These are phyloP conservation scores for Verticillium alfalfae DNA, from an alignment of 2,329 filamentous ascomycete species.

Conservation along the genomic window DNA sequence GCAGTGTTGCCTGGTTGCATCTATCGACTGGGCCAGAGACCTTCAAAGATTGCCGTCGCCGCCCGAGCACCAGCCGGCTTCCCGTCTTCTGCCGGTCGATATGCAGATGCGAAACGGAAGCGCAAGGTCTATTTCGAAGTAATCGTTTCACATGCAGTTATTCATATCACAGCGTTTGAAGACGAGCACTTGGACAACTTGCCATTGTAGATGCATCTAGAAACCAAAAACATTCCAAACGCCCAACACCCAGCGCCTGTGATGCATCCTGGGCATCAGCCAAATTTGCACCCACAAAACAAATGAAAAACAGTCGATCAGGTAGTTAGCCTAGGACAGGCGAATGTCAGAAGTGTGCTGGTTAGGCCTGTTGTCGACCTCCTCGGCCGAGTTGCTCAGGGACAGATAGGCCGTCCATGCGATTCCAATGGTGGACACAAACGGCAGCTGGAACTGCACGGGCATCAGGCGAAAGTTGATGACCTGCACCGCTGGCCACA, in stretches of 20 bases:
- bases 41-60: neutral
- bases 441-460: conserved; percentile 93
- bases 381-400: conserved; percentile 80
- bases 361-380: conserved; percentile 34
- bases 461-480: conserved; percentile 96
- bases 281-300: neutral
- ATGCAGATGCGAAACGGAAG: too few species aligned
- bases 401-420: conserved; percentile 97
- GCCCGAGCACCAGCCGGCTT: neutral
- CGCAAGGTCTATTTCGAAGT: too few species aligned
- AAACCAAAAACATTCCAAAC: too few species aligned
- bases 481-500: conserved; percentile 95
- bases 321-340: conserved; percentile 13
- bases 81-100: neutral
- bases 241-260: too few species aligned
- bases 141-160: too few species aligned
- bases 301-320: neutral
- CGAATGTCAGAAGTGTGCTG: conserved; percentile 25
- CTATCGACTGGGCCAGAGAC: neutral
- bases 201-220: too few species aligned
- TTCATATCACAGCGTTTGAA: too few species aligned
- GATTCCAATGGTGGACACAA: conserved; percentile 92
- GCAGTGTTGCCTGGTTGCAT: neutral
- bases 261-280: neutral
- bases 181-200: too few species aligned